Percentiles rank a stretch among this genome's conserved stretches.
Evolutionary conservation across 306 rosid genomes (phyloP).

Genomic region (Acacia acuminata): DNA sequence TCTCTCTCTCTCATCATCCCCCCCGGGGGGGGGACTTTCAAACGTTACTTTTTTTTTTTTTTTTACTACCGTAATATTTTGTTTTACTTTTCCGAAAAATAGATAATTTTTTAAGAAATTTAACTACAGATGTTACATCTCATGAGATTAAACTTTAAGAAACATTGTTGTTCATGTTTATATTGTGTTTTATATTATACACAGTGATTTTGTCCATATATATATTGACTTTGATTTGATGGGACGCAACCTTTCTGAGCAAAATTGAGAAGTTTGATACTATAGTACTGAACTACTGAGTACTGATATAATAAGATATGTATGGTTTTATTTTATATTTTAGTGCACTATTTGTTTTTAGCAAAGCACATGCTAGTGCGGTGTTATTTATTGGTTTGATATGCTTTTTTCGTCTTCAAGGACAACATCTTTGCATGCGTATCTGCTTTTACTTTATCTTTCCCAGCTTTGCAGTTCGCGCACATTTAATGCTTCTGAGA

Average conservation of each 20-base stretch:
- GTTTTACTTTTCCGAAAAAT: neutral
- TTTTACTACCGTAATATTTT: neutral
- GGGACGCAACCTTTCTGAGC: neutral
- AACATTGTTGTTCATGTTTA: neutral
- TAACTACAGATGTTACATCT: neutral
- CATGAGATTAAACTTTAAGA: neutral
- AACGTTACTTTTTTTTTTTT: neutral
- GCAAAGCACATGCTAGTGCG: neutral
- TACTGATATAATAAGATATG: neutral
- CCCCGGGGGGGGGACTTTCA: neutral
- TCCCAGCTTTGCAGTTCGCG: neutral
- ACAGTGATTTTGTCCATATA: neutral
- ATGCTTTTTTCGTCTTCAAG: neutral
- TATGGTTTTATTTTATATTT: neutral
- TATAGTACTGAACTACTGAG: neutral
- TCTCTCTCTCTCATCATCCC: neutral
- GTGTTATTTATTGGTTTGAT: neutral
- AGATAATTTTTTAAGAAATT: neutral
- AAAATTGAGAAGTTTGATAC: neutral
- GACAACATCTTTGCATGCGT: neutral
- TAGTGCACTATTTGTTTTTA: neutral
- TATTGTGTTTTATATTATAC: neutral
- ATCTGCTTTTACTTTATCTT: conserved; percentile 1
- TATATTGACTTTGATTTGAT: neutral
- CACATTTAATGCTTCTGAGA: neutral